Percentiles rank a stretch among this genome's conserved stretches.
Conservation (phyloP, 257 asterid genomes). For the Anisodus acutangulus region DNA sequence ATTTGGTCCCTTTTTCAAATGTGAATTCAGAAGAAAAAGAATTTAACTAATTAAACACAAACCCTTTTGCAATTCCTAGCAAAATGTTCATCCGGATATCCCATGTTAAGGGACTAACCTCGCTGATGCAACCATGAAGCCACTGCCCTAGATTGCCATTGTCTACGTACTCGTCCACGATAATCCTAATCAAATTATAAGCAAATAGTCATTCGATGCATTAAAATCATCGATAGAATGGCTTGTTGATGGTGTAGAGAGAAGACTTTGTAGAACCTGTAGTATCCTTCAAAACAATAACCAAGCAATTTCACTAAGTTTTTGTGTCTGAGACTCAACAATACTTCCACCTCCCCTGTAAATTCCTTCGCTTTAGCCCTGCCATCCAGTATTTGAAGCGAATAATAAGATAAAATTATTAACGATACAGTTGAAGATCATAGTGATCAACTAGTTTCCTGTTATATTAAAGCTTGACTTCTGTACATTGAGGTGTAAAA, state of each 20-base stretch:
- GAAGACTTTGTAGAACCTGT: conserved; percentile 40
- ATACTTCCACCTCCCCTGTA: conserved; percentile 44
- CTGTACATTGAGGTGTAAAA: not conserved
- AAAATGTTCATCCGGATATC: conserved; percentile 52
- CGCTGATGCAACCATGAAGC: conserved; percentile 47
- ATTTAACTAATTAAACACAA: not conserved
- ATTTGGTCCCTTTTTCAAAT: not conserved
- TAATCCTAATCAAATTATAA: conserved; percentile 42
- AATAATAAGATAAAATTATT: not conserved
- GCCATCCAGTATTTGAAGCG: not conserved
- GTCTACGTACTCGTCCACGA: conserved; percentile 54
- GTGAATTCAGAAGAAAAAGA: not conserved
- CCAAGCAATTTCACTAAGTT: conserved; percentile 65
- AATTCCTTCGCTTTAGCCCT: conserved; percentile 46
- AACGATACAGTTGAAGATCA: not conserved
- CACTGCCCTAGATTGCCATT: conserved; percentile 59
- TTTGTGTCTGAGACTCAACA: conserved; percentile 53
- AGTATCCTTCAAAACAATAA: conserved; percentile 54
- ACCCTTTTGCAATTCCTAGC: conserved; percentile 76
- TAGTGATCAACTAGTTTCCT: not conserved
- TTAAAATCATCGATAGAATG: not conserved
- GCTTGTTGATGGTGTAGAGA: not conserved
- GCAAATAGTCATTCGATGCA: not conserved
- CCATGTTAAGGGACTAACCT: conserved; percentile 59
- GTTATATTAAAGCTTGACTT: not conserved